Conservation (phyloP, 768 basidiomycete species). For the Tricholoma sp. region DNA sequence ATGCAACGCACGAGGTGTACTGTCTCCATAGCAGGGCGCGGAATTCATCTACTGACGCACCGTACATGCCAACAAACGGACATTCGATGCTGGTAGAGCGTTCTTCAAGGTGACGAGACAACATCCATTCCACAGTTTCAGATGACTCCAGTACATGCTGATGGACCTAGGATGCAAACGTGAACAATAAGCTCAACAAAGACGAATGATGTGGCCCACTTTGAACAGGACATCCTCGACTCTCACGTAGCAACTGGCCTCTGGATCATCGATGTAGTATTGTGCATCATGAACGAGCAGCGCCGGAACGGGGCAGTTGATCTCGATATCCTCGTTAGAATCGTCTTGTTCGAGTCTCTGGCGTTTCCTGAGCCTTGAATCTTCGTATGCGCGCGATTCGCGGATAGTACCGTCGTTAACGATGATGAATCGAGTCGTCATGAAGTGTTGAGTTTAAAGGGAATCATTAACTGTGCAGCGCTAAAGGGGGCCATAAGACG, state of each 20-base stretch:
- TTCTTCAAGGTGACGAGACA: conserved; percentile 6
- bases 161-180: background rate
- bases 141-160: background rate
- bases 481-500: background rate
- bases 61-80: conserved; percentile 23
- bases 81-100: conserved; percentile 19
- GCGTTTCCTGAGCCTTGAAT: conserved; percentile 21
- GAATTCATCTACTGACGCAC: conserved; percentile 39
- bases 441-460: background rate
- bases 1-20: conserved; percentile 41
- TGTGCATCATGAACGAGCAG: conserved; percentile 23
- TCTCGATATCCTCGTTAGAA: conserved; percentile 11
- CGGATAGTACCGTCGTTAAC: conserved; percentile 27
- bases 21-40: conserved; percentile 50
- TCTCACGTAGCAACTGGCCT: conserved; percentile 37
- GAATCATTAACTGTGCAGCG: background rate
- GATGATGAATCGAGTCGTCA: conserved; percentile 23
- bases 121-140: background rate
- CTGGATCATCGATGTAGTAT: conserved; percentile 32
- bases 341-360: conserved; percentile 21
- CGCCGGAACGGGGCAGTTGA: background rate
- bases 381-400: conserved; percentile 25
- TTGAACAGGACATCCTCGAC: conserved; percentile 45
- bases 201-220: conserved; percentile 22
- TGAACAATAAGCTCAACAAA: background rate